Evolutionary conservation across 2,329 filamentous ascomycete species (phyloP).

Genomic region (Fusarium albosuccineum): DNA sequence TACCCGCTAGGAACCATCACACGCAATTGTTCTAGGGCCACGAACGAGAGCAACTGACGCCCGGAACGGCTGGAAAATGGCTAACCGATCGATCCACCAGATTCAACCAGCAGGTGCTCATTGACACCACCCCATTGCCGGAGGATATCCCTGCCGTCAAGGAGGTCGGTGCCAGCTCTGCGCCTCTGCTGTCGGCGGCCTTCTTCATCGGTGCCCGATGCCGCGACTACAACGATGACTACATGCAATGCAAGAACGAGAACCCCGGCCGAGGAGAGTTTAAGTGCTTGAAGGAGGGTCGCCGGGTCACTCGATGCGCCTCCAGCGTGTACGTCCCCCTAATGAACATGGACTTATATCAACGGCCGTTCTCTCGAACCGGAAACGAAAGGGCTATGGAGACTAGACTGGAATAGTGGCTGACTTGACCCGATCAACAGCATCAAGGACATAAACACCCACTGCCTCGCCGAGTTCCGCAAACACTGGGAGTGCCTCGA

Average conservation of each 20-base stretch:
- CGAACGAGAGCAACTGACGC: conserved; percentile 40
- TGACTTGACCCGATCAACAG: conserved; percentile 59
- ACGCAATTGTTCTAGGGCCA: background rate
- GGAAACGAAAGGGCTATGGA: background rate
- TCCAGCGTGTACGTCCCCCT: conserved; percentile 84
- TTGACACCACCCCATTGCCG: conserved; percentile 96
- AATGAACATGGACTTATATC: background rate
- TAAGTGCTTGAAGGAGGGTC: conserved; percentile 95
- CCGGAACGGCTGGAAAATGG: conserved; percentile 33
- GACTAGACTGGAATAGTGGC: conserved; percentile 4
- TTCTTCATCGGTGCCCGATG: conserved; percentile 98
- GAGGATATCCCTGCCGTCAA: conserved; percentile 91
- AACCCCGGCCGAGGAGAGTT: conserved; percentile 90
- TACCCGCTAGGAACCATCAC: background rate
- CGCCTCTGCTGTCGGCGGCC: conserved; percentile 88
- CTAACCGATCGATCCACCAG: conserved; percentile 64
- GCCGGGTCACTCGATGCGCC: conserved; percentile 96
- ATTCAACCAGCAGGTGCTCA: conserved; percentile 93
- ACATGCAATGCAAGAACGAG: conserved; percentile 99
- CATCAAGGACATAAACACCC: conserved; percentile 94
- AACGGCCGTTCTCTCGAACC: too few relatives aligned
- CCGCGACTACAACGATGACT: conserved; percentile 97
- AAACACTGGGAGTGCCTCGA: conserved; percentile 96
- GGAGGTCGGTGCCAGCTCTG: conserved; percentile 93
- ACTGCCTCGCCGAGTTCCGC: conserved; percentile 91